These are phyloP conservation scores for Castanea sativa DNA, from an alignment of 306 rosid genomes.

Conservation along the genomic window DNA sequence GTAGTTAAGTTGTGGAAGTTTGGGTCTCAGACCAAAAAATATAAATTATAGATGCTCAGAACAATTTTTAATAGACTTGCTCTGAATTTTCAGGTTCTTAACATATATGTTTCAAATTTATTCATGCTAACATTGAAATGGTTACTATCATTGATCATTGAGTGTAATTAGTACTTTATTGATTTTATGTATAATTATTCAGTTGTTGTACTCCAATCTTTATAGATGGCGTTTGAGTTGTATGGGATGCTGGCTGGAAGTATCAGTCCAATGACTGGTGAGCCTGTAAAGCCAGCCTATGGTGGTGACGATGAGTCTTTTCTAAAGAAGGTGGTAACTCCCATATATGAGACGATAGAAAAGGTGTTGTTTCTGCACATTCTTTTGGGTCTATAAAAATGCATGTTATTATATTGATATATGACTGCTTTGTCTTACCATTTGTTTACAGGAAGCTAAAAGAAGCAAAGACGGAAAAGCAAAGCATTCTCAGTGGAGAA, in stretches of 20 bases:
- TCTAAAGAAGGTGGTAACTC: constrained; percentile 75
- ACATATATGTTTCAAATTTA: neutral
- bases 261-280: constrained; percentile 87
- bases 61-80: neutral
- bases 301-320: constrained; percentile 85
- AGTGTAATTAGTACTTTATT: constrained; percentile 3
- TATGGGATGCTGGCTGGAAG: constrained; percentile 86
- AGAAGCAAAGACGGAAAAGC: constrained; percentile 68
- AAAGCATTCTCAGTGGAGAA: constrained; percentile 97
- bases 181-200: neutral
- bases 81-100: neutral
- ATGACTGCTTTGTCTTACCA: constrained; percentile 10
- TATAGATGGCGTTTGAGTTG: constrained; percentile 95
- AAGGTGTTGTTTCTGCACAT: constrained; percentile 40
- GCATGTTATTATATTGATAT: constrained; percentile 7
- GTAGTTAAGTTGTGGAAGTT: neutral
- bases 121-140: neutral
- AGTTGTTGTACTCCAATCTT: constrained; percentile 13
- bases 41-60: neutral
- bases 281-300: constrained; percentile 86
- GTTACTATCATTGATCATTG: neutral
- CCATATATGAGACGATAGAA: constrained; percentile 80
- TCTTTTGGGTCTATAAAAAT: constrained; percentile 11
- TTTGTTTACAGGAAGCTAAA: constrained; percentile 56
- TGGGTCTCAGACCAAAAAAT: neutral